A percentile compares a stretch with the other conserved stretches of the same genome.
Evolutionary conservation across 768 basidiomycete genomes (phyloP).

Genomic region (Pisolithus marmoratus): DNA sequence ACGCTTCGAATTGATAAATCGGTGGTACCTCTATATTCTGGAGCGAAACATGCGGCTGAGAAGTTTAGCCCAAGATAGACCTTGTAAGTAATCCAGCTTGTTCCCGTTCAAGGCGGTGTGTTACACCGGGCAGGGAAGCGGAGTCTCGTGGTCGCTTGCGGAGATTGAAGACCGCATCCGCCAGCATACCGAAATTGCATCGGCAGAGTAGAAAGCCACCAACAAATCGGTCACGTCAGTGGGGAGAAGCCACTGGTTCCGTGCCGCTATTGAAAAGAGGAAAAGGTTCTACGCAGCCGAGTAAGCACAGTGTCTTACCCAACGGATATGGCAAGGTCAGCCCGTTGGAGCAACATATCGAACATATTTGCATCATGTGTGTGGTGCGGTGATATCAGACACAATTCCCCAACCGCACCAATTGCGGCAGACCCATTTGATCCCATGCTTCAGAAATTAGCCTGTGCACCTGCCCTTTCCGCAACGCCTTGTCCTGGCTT

Average conservation of each 20-base stretch:
- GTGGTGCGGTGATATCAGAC: no score
- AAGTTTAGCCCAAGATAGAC: not conserved
- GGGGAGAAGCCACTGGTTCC: no score
- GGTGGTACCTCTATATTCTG: not conserved
- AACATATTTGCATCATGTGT: no score
- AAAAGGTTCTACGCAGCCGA: no score
- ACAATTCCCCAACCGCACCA: no score
- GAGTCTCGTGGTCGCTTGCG: not conserved
- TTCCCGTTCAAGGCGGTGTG: not conserved
- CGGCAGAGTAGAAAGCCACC: no score
- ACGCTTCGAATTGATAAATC: not conserved
- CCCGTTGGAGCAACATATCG: no score
- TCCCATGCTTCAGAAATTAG: slow-evolving; percentile 40
- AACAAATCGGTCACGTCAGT: no score
- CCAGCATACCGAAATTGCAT: not conserved
- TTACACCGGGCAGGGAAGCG: not conserved
- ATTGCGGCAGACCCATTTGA: not conserved
- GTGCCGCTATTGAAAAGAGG: no score
- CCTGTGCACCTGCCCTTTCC: slow-evolving; percentile 57
- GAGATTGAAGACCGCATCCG: not conserved
- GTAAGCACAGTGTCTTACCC: no score
- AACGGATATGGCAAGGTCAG: no score
- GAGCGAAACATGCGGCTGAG: not conserved
- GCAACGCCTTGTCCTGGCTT: slow-evolving; percentile 68
- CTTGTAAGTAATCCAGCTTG: not conserved